A percentile compares a stretch with the other conserved stretches of the same genome.
Evolutionary conservation across 208 protist species (phyloP).

Genomic region (Wallacemonas sp.): DNA sequence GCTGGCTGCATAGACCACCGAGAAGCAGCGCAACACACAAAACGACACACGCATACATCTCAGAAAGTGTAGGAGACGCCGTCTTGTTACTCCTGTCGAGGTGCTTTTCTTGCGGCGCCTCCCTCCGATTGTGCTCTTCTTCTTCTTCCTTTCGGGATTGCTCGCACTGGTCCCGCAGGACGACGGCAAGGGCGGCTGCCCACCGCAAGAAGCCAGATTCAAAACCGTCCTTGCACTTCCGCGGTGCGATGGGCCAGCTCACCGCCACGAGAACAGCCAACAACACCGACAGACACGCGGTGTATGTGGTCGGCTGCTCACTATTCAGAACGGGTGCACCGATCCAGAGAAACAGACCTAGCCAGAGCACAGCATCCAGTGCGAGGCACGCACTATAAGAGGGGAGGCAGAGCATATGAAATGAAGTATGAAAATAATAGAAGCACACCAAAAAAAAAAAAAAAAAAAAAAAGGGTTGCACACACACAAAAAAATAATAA

Average conservation of each 20-base stretch:
- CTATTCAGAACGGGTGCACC: background rate
- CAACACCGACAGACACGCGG: background rate
- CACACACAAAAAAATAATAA: background rate
- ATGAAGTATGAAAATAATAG: background rate
- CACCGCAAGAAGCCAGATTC: background rate
- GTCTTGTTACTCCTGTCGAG: too few species aligned
- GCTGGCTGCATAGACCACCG: constrained; percentile 43
- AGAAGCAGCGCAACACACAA: constrained; percentile 33
- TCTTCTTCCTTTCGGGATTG: background rate
- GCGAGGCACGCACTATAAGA: background rate
- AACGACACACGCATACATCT: constrained; percentile 18
- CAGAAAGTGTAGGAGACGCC: too few species aligned
- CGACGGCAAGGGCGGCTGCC: background rate
- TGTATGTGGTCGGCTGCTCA: background rate
- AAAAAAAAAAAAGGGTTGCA: background rate
- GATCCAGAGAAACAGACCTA: constrained; percentile 3
- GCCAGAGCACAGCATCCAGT: background rate
- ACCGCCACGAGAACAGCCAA: background rate
- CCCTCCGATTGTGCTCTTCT: too few species aligned
- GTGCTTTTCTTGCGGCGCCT: too few species aligned
- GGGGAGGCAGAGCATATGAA: background rate
- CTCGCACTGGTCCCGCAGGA: too few species aligned
- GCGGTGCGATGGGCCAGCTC: background rate
- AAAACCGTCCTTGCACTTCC: background rate
- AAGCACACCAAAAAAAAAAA: constrained; percentile 15